Evolutionary conservation across 768 basidiomycete genomes (phyloP), one percentile per base, ranked within the genome.

Genomic region (Termitomyces sp.): DNA sequence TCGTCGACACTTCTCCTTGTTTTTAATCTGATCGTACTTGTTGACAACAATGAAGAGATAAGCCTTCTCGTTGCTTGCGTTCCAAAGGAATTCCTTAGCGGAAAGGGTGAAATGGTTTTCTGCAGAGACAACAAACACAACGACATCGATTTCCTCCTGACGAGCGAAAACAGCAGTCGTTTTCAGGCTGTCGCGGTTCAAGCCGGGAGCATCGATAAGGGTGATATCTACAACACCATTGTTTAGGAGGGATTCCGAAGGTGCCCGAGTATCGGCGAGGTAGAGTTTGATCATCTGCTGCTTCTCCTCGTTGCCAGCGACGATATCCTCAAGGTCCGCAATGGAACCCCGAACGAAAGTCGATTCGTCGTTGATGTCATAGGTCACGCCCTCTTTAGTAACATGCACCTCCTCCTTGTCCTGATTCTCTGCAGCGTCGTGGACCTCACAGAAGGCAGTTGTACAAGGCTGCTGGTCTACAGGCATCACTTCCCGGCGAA

Each of bases 31-130:
- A 68, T 94, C 94, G 72, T 89, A 99, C 73, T 96, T 94, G 84
- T 99, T 99, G 73, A 98, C 96, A 58, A 98, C 97, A 71, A 98
- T 91, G 80, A 99, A 99, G 53, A 99, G 79, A 72, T 96, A 96
- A 0, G 96, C 94, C 79, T 98, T 98, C 78, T 99, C 97, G 68
- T 93, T 90, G 77, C 91, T 92, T 2, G 96, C 95, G 67, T 87
- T 93, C 79, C 79, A 84, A 51, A 99, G 82, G 81, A 99, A 98
- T 73, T 98, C 95, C 71, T 90, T 92, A 15, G 94, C 91, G 4
- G 94, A 96, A 20, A 96, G 83, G 0, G 97, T 99, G 74, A 99
- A 96, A 79, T 98, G 96, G 74, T 99, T 98, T 78, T 97, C 96
- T 4, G 97, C 94, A 0, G 92, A 94, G 54, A 97, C 95, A 66